These are phyloP conservation scores for Rhododendron simsii DNA, from an alignment of 148 eudicot genomes.

Conservation along the genomic window DNA sequence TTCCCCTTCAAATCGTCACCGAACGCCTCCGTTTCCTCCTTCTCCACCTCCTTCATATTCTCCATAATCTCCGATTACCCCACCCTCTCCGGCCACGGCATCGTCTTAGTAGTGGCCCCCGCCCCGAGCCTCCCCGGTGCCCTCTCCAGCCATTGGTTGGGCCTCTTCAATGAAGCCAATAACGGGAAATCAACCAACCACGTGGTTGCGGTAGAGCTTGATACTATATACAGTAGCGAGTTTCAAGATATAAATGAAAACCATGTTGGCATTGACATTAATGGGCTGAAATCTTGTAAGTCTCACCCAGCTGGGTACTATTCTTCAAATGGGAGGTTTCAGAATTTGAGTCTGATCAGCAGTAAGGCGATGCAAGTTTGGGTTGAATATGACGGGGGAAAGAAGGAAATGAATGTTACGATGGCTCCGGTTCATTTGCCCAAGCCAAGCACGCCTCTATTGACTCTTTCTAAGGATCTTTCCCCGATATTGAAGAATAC, in stretches of 20 bases:
- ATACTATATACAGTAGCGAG: slow-evolving; percentile 25
- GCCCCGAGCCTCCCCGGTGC: slow-evolving; percentile 23
- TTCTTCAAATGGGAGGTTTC: slow-evolving; percentile 7
- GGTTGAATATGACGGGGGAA: slow-evolving; percentile 39
- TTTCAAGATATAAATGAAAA: slow-evolving; percentile 35
- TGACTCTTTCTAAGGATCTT: slow-evolving; percentile 25
- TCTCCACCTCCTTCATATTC: slow-evolving; percentile 53
- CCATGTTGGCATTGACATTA: slow-evolving; percentile 46
- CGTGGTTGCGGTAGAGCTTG: slow-evolving; percentile 34
- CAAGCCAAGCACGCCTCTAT: slow-evolving; percentile 33
- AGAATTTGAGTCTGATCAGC: slow-evolving; percentile 26
- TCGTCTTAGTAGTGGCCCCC: slow-evolving; percentile 48
- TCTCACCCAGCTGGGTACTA: slow-evolving; percentile 35
- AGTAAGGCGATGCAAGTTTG: slow-evolving; percentile 41
- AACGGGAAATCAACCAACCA: slow-evolving; percentile 26
- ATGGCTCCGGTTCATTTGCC: slow-evolving; percentile 27
- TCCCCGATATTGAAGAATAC: slow-evolving; percentile 20
- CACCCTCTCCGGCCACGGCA: slow-evolving; percentile 44
- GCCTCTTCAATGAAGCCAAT: slow-evolving; percentile 20
- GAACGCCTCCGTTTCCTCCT: slow-evolving; percentile 31
- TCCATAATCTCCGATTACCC: slow-evolving; percentile 35
- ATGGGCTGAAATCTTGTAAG: slow-evolving; percentile 23
- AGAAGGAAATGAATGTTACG: slow-evolving; percentile 30
- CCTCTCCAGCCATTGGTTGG: slow-evolving; percentile 18
- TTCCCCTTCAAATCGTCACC: slow-evolving; percentile 34